Evolutionary conservation across 2,329 filamentous ascomycete genomes (phyloP).

Genomic region (Trichoderma sp.): DNA sequence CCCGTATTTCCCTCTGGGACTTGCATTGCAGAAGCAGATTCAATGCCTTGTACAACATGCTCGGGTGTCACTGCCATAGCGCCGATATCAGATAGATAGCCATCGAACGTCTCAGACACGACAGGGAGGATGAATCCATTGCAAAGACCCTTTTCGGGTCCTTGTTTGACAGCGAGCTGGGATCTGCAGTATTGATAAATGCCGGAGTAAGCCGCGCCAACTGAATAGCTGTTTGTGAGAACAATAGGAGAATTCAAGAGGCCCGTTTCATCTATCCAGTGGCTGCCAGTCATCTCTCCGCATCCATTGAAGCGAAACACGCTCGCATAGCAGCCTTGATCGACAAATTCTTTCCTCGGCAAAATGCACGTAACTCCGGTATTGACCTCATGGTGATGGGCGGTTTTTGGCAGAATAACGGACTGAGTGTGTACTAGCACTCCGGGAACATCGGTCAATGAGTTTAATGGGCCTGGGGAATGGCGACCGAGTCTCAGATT

Average conservation of each 20-base stretch:
- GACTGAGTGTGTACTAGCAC: slow-evolving; percentile 44
- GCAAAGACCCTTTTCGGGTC: slow-evolving; percentile 38
- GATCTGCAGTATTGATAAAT: slow-evolving; percentile 46
- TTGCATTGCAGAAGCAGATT: slow-evolving; percentile 44
- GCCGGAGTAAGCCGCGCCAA: slow-evolving; percentile 47
- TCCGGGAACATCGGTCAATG: slow-evolving; percentile 45
- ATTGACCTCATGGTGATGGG: slow-evolving; percentile 32
- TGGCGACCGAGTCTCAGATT: slow-evolving; percentile 40
- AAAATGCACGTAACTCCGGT: slow-evolving; percentile 48
- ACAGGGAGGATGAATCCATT: slow-evolving; percentile 55
- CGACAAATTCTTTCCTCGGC: slow-evolving; percentile 41
- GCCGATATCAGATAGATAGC: slow-evolving; percentile 54
- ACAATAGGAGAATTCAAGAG: slow-evolving; percentile 55
- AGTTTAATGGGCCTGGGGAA: slow-evolving; percentile 43
- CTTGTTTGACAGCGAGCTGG: slow-evolving; percentile 42
- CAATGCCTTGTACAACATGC: slow-evolving; percentile 53
- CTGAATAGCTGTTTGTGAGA: slow-evolving; percentile 54
- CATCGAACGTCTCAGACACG: slow-evolving; percentile 59
- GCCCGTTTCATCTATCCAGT: slow-evolving; percentile 58
- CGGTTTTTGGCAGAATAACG: slow-evolving; percentile 29
- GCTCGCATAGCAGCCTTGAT: slow-evolving; percentile 42
- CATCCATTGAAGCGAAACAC: slow-evolving; percentile 58
- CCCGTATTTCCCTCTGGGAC: slow-evolving; percentile 59
- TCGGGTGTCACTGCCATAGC: slow-evolving; percentile 51
- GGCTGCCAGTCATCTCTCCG: slow-evolving; percentile 56